Conservation (phyloP, 768 basidiomycete species). For the Porphyrellus cyaneotinctus region DNA sequence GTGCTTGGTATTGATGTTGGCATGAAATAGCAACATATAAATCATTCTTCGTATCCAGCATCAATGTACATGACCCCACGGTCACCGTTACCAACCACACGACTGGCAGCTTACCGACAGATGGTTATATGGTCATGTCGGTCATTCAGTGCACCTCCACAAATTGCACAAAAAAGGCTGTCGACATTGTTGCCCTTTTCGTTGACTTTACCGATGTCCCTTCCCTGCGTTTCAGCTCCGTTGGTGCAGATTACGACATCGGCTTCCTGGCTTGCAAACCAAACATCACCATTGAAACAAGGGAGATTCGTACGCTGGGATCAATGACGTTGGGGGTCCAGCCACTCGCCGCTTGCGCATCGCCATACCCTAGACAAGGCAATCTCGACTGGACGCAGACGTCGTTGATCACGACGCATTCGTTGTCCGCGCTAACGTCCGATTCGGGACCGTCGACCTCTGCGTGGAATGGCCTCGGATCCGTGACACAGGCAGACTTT, state of each 20-base stretch:
- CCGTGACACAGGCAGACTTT: slow-evolving; percentile 7
- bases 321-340: slow-evolving; percentile 12
- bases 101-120: slow-evolving; percentile 14
- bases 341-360: background rate
- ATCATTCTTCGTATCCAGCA: slow-evolving; percentile 8
- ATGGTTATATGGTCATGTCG: slow-evolving; percentile 15
- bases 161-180: slow-evolving; percentile 2
- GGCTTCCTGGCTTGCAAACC: slow-evolving; percentile 24
- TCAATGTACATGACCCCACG: slow-evolving; percentile 15
- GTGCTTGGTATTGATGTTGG: background rate
- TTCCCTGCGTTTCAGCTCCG: slow-evolving; percentile 8
- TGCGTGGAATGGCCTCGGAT: slow-evolving; percentile 8
- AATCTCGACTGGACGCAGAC: slow-evolving; percentile 19
- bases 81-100: slow-evolving; percentile 12
- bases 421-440: slow-evolving; percentile 4
- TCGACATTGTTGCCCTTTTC: slow-evolving; percentile 11
- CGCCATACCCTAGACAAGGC: slow-evolving; percentile 5
- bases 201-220: slow-evolving; percentile 13
- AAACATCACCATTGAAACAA: slow-evolving; percentile 19
- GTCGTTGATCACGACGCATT: slow-evolving; percentile 7
- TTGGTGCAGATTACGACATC: slow-evolving; percentile 14
- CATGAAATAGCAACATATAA: slow-evolving; percentile 4
- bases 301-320: slow-evolving; percentile 18
- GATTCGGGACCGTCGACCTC: slow-evolving; percentile 10
- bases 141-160: slow-evolving; percentile 13